Base-by-base conservation (phyloP, 768 basidiomycete genomes). In the Boletus edulis region DNA sequence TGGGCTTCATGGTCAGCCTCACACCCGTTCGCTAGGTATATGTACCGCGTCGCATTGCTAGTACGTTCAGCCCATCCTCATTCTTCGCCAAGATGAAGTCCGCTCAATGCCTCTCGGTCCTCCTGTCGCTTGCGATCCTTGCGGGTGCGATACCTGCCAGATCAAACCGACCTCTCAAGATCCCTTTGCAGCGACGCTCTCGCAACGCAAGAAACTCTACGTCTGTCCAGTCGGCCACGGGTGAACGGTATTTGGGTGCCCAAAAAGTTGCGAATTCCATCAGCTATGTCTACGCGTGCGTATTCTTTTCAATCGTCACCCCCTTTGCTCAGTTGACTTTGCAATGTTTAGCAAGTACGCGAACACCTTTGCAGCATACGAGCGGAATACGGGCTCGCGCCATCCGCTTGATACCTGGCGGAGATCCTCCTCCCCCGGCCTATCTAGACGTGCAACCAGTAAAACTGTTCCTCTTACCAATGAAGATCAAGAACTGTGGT, bases 361-460 rank as follows among this genome's bases (percentile, higher is more conserved):
- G 7, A 64, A 62, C n/a, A 78, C 75, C 34, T 74, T 81, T 51
- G 61, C 54, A 17, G 73, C 75, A 8, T 81, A 70, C 49, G 62
- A 76, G 49, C 71, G 60, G 46, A 80, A 80, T 54, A 79, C 73
- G 2, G 79, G 79, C 8, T 49, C 57, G 14, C 59, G 56, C 4
- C 79, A 78, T 52, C 55, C 64, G 17, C 57, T 66, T 13, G 58
- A 56, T 34, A 49, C 46, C 43, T 58, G 68, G 8, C n/a, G 48
- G 15, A 32, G 47, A 14, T 22, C 49, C 17, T 14, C 37, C 35
- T 32, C 54, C 8, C 32, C 17, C 3, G 9, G 34, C 15, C 14
- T 17, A 9, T 53, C 39, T 1, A 64, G 55, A 20, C 68, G 59
- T 14, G 61, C 48, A 12, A 51, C 3, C 3, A 31, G 56, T 1